These are phyloP conservation scores for Beauveria sp. DNA, from an alignment of 2,329 filamentous ascomycete species.

Conservation along the genomic window DNA sequence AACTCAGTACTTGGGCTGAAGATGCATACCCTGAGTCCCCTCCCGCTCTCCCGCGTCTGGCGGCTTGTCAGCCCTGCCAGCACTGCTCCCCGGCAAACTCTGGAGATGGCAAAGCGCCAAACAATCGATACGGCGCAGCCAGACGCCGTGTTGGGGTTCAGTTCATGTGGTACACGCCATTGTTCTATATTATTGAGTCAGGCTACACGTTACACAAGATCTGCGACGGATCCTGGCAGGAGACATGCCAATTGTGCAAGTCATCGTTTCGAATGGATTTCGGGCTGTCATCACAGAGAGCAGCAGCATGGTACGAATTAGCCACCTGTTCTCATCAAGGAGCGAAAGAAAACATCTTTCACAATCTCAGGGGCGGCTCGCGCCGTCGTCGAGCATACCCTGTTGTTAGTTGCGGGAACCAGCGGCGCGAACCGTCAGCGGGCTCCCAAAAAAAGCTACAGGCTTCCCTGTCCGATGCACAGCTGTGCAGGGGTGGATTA, in stretches of 20 bases:
- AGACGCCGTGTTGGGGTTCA: neutral
- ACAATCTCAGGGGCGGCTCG: neutral
- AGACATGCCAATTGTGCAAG: neutral
- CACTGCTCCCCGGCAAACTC: neutral
- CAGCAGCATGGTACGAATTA: too few relatives aligned
- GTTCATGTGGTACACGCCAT: neutral
- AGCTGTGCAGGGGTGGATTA: conserved; percentile 5
- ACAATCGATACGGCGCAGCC: neutral
- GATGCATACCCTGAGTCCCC: neutral
- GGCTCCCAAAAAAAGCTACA: neutral
- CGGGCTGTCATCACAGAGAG: too few relatives aligned
- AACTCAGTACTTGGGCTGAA: neutral
- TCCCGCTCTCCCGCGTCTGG: neutral
- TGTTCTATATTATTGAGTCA: neutral
- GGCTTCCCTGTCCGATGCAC: neutral
- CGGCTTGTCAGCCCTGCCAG: neutral
- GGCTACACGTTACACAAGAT: neutral
- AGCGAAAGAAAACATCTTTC: neutral
- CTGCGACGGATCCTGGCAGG: neutral
- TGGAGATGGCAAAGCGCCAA: neutral
- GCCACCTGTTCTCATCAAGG: too few relatives aligned
- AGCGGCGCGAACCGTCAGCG: conserved; percentile 10
- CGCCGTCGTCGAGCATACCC: conserved; percentile 1
- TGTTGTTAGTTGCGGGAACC: conserved; percentile 7
- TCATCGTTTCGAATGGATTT: neutral